Evolutionary conservation across 176 grass and related monocot species (phyloP).

Genomic region (Avena sativa): DNA sequence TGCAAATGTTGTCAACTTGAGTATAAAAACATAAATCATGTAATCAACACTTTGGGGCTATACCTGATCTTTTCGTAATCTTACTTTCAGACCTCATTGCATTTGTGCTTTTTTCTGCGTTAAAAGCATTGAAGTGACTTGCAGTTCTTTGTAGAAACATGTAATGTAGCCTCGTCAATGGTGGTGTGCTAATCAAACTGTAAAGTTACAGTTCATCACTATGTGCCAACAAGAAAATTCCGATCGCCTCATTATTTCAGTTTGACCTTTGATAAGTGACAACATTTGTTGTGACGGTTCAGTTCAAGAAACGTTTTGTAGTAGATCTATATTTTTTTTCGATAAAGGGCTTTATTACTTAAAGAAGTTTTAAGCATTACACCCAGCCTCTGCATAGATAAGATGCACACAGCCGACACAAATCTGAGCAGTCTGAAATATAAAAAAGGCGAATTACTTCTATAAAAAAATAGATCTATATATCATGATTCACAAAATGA

Average conservation of each 20-base stretch:
- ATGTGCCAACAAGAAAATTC: slow-evolving; percentile 37
- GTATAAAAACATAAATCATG: neutral
- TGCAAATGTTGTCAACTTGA: slow-evolving; percentile 13
- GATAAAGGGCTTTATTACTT: no score
- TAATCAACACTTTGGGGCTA: slow-evolving; percentile 10
- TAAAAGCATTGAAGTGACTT: slow-evolving; percentile 3
- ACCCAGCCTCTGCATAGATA: no score
- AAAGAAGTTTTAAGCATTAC: no score
- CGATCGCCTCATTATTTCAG: neutral
- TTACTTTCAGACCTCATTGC: neutral
- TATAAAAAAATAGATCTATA: neutral
- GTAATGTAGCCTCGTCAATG: neutral
- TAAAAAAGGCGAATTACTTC: no score
- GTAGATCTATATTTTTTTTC: neutral
- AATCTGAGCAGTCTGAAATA: no score
- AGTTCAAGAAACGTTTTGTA: neutral
- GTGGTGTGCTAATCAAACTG: slow-evolving; percentile 30
- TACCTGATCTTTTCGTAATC: neutral
- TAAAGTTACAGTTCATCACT: neutral
- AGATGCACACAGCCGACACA: no score
- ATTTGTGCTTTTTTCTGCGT: neutral
- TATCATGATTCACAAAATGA: neutral
- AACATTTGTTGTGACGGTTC: neutral
- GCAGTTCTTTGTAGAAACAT: neutral
- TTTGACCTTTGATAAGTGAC: neutral